These are phyloP conservation scores for Pelargonium fulgidum DNA, from an alignment of 441 rosid species.

Conservation along the genomic window DNA sequence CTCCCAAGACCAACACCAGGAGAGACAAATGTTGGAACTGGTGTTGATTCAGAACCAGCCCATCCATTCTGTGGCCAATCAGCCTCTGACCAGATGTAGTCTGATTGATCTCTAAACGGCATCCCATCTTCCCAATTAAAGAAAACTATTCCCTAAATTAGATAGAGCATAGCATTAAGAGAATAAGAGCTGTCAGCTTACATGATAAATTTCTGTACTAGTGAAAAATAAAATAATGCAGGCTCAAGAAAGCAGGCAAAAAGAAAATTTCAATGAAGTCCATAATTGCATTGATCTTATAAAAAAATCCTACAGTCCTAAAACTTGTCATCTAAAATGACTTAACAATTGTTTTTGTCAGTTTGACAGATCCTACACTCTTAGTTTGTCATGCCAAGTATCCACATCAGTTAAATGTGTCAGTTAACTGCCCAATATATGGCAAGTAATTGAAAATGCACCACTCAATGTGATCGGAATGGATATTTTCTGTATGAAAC, in stretches of 20 bases:
- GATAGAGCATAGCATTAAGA: neutral
- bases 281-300: neutral
- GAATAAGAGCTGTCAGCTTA: neutral
- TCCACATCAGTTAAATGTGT: neutral
- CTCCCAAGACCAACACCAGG: conserved; percentile 72
- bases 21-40: conserved; percentile 67
- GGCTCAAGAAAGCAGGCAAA: neutral
- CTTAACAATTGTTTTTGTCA: neutral
- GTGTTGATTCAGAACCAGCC: conserved; percentile 78
- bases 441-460: neutral
- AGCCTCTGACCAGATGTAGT: conserved; percentile 67
- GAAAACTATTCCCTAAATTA: conserved; percentile 72
- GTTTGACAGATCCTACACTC: neutral
- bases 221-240: neutral
- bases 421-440: neutral
- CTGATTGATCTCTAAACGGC: conserved; percentile 36
- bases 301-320: neutral
- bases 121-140: conserved; percentile 52
- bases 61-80: conserved; percentile 93
- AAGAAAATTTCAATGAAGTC: neutral
- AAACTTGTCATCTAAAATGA: conserved; percentile 20
- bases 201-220: neutral
- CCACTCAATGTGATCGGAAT: neutral
- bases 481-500: neutral
- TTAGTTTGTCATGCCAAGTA: neutral